Evolutionary conservation across 371 early-diverging fungal species (phyloP).

Genomic region (Catenaria anguillulae): DNA sequence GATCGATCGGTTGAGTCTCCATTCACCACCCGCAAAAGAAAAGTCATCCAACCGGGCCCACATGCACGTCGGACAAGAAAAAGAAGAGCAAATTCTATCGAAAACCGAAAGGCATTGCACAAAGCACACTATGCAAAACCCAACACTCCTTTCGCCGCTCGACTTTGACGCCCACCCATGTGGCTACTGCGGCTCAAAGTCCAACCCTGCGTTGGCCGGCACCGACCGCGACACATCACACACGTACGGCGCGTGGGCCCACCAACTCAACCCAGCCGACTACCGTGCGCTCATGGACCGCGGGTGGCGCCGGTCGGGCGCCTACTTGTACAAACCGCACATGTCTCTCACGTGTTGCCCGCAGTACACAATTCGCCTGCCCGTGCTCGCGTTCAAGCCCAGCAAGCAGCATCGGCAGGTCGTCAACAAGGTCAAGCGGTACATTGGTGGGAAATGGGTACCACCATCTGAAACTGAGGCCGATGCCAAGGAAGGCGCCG

Average conservation of each 20-base stretch:
- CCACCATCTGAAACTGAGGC: slow-evolving; percentile 7
- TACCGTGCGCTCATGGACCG: slow-evolving; percentile 48
- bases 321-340: slow-evolving; percentile 45
- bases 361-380: slow-evolving; percentile 47
- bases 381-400: slow-evolving; percentile 27
- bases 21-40: too few relatives aligned
- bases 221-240: neutral
- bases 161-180: slow-evolving; percentile 27
- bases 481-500: too few relatives aligned
- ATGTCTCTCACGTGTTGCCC: slow-evolving; percentile 46
- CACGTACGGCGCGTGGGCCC: neutral
- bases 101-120: too few relatives aligned
- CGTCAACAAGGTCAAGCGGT: slow-evolving; percentile 40
- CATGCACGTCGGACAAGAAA: too few relatives aligned
- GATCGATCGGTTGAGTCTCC: too few relatives aligned
- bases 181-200: slow-evolving; percentile 40
- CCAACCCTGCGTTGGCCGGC: too few relatives aligned
- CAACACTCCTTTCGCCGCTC: slow-evolving; percentile 21
- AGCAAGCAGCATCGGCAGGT: slow-evolving; percentile 56
- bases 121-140: slow-evolving; percentile 14
- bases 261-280: slow-evolving; percentile 19
- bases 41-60: too few relatives aligned
- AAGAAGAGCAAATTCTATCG: too few relatives aligned
- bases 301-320: slow-evolving; percentile 54
- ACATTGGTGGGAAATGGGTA: slow-evolving; percentile 27